Base-by-base conservation (phyloP, 495 filamentous ascomycete species). In the Penicilliopsis zonata region DNA sequence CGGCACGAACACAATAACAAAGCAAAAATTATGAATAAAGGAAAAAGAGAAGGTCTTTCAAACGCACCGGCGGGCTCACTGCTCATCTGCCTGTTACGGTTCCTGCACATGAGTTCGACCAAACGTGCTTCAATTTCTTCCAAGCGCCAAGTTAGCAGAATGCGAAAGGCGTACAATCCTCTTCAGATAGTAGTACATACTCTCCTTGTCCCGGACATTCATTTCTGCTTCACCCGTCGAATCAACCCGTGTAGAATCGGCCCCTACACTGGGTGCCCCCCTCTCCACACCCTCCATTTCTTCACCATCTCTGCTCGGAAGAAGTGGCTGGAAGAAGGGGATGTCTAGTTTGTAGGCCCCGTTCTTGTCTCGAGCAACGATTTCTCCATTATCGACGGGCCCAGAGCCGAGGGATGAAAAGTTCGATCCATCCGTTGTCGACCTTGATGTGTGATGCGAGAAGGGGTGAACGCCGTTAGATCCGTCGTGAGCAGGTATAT, bases 281-380 rank as follows among this genome's bases (percentile, higher is more conserved):
- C 38, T 39, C 9, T 55, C 54, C 17, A 55, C 40, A 13, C 52
- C 62, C 20, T 57, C 58, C 49, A 59, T 48, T 38, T 73, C 73
- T 16, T 74, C 69, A 0, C 61, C 54, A 33, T 75, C 63, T 37
- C 78, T 68, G 18, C 67, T 49, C 28, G 65, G 53, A 14, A 69
- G 53, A 15, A 68, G 50, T 16, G 52, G 43, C 27, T 61, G 67
- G n/a, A 70, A 34, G 1, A 70, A 52, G 2, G 80, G 81, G 33
- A 82, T 72, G 31, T 73, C 74, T n/a, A 87, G 47, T 42, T 80
- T 73, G 39, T 81, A 78, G 31, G 74, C 70, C 25, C 86, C 86
- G 49, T 81, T 76, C 49, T 76, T 63, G 50, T 90, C 76, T 40
- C 77, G 67, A 9, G 82, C 72, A 6, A 88, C 75, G 20, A 92